Conservation (phyloP, 768 basidiomycete genomes). For the Termitomyces eurrhizus region DNA sequence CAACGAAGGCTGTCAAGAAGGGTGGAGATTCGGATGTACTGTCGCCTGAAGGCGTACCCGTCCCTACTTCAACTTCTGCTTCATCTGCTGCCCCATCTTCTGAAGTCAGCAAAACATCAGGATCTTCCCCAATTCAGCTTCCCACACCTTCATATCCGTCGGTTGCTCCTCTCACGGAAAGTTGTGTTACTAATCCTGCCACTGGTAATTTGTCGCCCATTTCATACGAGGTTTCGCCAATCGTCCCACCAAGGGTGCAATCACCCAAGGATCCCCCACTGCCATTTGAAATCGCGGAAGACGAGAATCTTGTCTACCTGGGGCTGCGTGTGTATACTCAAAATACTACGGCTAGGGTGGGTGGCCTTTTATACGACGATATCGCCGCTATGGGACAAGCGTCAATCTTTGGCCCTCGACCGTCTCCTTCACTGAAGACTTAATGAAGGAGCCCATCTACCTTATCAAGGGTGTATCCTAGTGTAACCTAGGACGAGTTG, state of each 20-base stretch:
- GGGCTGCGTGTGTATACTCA: slow-evolving; percentile 41
- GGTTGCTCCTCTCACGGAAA: slow-evolving; percentile 8
- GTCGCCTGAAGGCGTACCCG: not conserved
- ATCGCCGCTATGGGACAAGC: slow-evolving; percentile 2
- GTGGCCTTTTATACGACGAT: slow-evolving; percentile 20
- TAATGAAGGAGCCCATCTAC: too few relatives aligned
- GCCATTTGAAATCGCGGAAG: slow-evolving; percentile 19
- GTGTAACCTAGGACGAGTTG: not conserved
- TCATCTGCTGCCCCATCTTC: not conserved
- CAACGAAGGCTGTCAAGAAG: slow-evolving; percentile 17
- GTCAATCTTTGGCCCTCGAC: not conserved
- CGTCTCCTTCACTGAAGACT: not conserved
- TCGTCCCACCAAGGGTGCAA: slow-evolving; percentile 1
- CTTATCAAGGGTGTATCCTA: not conserved
- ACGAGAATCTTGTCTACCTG: slow-evolving; percentile 36
- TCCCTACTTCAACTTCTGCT: not conserved
- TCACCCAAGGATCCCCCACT: slow-evolving; percentile 7
- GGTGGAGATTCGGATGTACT: not conserved
- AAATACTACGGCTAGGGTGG: slow-evolving; percentile 34
- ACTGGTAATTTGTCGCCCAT: not conserved
- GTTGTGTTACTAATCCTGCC: slow-evolving; percentile 15
- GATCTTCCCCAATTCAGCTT: not conserved
- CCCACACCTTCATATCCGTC: not conserved
- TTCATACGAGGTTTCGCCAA: not conserved
- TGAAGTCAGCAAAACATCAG: not conserved